A percentile compares a stretch with the other conserved stretches of the same genome.
These are phyloP conservation scores for Arabidopsis suecica DNA, from an alignment of 345 rosid genomes.

Conservation along the genomic window DNA sequence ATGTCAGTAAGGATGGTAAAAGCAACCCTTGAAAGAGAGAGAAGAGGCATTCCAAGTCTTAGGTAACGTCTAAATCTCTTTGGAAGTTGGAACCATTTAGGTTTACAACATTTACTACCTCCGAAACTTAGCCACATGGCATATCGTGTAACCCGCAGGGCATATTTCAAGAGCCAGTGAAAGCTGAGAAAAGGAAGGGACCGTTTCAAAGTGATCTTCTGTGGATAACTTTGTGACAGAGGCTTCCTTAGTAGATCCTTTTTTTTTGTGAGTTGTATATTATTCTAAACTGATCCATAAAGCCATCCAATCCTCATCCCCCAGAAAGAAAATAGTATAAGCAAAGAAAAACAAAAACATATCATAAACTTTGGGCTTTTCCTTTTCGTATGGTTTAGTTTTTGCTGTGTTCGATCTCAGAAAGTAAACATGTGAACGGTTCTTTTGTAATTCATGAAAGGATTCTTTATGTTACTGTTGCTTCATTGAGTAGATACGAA, in stretches of 20 bases:
- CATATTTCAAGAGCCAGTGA: neutral
- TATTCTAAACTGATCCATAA: constrained; percentile 31
- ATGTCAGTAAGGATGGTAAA: constrained; percentile 41
- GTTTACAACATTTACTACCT: neutral
- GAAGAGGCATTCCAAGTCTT: neutral
- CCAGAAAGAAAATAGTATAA: constrained; percentile 10
- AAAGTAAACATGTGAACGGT: constrained; percentile 26
- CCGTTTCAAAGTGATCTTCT: constrained; percentile 21
- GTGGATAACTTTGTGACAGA: constrained; percentile 3
- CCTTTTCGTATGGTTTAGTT: constrained; percentile 16
- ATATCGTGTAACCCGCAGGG: constrained; percentile 20
- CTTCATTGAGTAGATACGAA: constrained; percentile 26
- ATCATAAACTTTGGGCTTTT: constrained; percentile 2
- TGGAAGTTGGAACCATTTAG: constrained; percentile 1
- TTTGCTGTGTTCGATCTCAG: constrained; percentile 14
- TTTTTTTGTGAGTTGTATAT: constrained; percentile 23
- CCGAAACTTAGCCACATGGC: constrained; percentile 17
- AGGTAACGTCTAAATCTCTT: constrained; percentile 35
- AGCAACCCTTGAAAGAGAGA: constrained; percentile 35
- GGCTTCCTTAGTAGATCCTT: constrained; percentile 24
- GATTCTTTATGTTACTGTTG: constrained; percentile 36
- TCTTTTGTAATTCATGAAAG: constrained; percentile 25
- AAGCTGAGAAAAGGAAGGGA: constrained; percentile 30
- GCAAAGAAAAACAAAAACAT: neutral
- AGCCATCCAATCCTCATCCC: constrained; percentile 4